Base-by-base conservation (phyloP, 75 land plant genomes). In the Adiantum capillusveneris region DNA sequence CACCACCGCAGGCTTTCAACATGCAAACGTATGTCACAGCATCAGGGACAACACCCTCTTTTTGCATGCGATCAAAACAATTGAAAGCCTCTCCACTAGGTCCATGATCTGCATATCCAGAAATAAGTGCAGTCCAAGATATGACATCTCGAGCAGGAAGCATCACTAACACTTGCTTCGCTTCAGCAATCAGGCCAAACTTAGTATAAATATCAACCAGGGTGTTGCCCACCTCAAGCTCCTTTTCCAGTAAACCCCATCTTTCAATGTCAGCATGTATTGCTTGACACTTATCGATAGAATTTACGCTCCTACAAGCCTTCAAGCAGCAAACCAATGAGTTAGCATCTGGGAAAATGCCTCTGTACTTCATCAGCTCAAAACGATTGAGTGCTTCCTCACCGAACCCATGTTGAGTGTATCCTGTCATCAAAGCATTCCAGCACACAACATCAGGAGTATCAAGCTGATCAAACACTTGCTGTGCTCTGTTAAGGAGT, bases 111-210 rank as follows among this genome's bases (percentile, higher is more conserved):
- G 77, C 77, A 51, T 69, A 69, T 12, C 78, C 81, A 29, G 52
- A 69, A 51, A 81, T 74, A 77, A 81, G 70, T 0, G 77, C 65
- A 43, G 74, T 74, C 84, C 84, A 81, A 1, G 71, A 64, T 29
- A 81, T 45, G 30, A 74, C 71, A 57, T 81, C 67, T 50, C 68
- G 65, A 25, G 31, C 57, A 13, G 61, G 55, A 73, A 81, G 66
- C 25, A 45, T 53, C 0, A 43, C 44, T 42, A 81, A 81, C 43
- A 74, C 53, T 50, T 29, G 59, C 25, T 20, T 66, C 3, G 75
- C 60, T 44, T 60, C 62, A 34, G 36, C 49, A 29, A 77, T 29
- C 29, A 62, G 63, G 11, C 80, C 84, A 53, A 63, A 74, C 65
- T 74, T 78, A 11, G 66, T 65, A 65, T 81, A 78, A 77, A 74